Percentiles rank a stretch among this genome's conserved stretches.
These are phyloP conservation scores for Noccaea caerulescens DNA, from an alignment of 345 rosid species.

Conservation along the genomic window DNA sequence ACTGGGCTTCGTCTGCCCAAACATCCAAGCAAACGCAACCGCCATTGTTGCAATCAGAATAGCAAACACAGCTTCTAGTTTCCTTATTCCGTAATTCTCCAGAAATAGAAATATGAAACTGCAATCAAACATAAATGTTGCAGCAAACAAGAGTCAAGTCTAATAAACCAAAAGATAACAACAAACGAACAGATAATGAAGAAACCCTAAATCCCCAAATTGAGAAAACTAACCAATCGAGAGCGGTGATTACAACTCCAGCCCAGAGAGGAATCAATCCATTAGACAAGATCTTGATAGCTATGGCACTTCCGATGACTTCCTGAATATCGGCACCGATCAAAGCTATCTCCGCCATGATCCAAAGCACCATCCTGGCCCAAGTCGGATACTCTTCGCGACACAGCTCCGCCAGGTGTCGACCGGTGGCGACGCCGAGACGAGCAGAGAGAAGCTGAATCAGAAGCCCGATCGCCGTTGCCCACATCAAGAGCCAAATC, in stretches of 20 bases:
- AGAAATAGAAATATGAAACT: slow-evolving; percentile 90
- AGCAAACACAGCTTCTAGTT: slow-evolving; percentile 91
- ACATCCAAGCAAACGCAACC: slow-evolving; percentile 95
- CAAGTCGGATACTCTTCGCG: slow-evolving; percentile 89
- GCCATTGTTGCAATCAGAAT: slow-evolving; percentile 87
- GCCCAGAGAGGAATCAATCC: slow-evolving; percentile 86
- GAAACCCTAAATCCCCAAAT: background rate
- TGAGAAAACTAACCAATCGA: slow-evolving; percentile 62
- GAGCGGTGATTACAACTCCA: slow-evolving; percentile 86
- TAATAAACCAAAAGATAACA: no score
- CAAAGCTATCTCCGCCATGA: slow-evolving; percentile 93
- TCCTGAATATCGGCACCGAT: slow-evolving; percentile 96
- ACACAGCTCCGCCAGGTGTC: slow-evolving; percentile 90
- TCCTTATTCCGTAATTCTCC: slow-evolving; percentile 96
- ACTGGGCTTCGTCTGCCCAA: slow-evolving; percentile 80
- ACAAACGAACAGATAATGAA: no score
- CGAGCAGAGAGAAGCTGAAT: slow-evolving; percentile 91
- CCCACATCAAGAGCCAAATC: slow-evolving; percentile 92
- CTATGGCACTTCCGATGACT: slow-evolving; percentile 97
- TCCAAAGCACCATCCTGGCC: slow-evolving; percentile 82
- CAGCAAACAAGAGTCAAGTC: background rate
- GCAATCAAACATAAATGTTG: slow-evolving; percentile 37
- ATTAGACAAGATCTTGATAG: slow-evolving; percentile 84
- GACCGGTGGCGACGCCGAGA: slow-evolving; percentile 90
- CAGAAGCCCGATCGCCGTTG: slow-evolving; percentile 87